Conservation (phyloP, 768 basidiomycete genomes). For the Trametes coccinea region DNA sequence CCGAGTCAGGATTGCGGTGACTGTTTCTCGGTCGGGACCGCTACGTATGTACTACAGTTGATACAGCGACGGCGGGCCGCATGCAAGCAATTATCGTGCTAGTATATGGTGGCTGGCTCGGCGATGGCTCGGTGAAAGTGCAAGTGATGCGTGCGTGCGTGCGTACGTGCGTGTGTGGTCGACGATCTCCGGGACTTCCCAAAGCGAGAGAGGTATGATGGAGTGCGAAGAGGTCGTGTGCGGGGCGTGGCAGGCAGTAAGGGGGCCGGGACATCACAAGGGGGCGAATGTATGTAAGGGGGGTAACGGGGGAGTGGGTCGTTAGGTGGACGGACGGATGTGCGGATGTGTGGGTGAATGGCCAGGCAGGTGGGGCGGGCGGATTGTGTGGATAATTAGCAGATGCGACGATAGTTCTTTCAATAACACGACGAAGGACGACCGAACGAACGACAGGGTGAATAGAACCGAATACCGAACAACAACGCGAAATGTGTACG, state of each 20-base stretch:
- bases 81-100: slow-evolving; percentile 11
- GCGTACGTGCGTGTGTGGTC: neutral
- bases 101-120: too few relatives aligned
- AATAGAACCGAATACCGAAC: neutral
- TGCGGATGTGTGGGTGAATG: neutral
- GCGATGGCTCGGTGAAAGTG: neutral
- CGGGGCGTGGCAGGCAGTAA: too few relatives aligned
- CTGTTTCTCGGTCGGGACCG: slow-evolving; percentile 1
- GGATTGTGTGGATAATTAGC: slow-evolving; percentile 20
- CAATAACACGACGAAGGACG: slow-evolving; percentile 12
- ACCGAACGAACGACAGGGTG: neutral
- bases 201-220: too few relatives aligned
- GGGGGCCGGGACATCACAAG: neutral
- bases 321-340: neutral
- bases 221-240: too few relatives aligned
- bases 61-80: slow-evolving; percentile 22
- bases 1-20: neutral
- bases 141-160: neutral
- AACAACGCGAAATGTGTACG: too few relatives aligned
- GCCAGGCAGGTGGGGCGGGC: neutral
- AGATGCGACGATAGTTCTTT: slow-evolving; percentile 23
- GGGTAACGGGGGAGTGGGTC: neutral
- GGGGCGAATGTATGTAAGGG: neutral
- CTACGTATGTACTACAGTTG: slow-evolving; percentile 23
- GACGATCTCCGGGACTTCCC: too few relatives aligned